phyloP scores from a whole-genome alignment of 495 filamentous ascomycete species.

The Halenospora varia region DNA sequence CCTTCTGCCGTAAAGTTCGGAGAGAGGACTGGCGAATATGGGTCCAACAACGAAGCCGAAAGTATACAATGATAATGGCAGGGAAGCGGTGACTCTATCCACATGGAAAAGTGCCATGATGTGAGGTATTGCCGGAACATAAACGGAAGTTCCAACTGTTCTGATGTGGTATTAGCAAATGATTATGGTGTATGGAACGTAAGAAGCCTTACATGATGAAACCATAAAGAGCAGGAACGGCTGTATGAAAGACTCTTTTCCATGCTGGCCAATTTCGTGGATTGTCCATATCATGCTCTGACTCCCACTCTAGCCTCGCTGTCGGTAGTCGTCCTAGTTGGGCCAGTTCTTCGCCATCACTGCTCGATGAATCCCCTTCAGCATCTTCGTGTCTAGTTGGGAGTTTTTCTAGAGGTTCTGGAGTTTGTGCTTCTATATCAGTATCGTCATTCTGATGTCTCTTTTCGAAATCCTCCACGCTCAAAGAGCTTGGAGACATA shows the following conservation, averaged over 20 bases:
- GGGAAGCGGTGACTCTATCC: constrained; percentile 10
- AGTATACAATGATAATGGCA: constrained; percentile 58
- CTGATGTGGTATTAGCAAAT: constrained; percentile 5
- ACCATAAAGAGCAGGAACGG: constrained; percentile 32
- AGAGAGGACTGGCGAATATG: constrained; percentile 56
- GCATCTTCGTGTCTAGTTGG: background rate
- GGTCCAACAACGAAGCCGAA: constrained; percentile 66
- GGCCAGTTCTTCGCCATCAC: background rate
- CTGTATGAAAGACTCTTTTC: constrained; percentile 32
- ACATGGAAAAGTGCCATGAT: constrained; percentile 16
- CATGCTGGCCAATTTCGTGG: constrained; percentile 38
- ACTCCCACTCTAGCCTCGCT: constrained; percentile 9
- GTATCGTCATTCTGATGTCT: background rate
- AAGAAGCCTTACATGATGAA: constrained; percentile 29
- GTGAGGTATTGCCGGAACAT: constrained; percentile 16
- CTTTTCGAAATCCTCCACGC: background rate
- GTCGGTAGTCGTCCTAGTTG: background rate
- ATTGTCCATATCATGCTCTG: constrained; percentile 30
- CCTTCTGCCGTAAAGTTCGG: constrained; percentile 63
- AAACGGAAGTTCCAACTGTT: constrained; percentile 15
- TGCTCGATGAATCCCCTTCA: background rate
- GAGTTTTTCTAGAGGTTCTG: background rate
- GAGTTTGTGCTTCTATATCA: background rate
- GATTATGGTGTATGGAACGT: background rate
- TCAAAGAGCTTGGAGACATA: background rate